Evolutionary conservation across 768 basidiomycete genomes (phyloP).

Genomic region (Lentinus tigrinus): DNA sequence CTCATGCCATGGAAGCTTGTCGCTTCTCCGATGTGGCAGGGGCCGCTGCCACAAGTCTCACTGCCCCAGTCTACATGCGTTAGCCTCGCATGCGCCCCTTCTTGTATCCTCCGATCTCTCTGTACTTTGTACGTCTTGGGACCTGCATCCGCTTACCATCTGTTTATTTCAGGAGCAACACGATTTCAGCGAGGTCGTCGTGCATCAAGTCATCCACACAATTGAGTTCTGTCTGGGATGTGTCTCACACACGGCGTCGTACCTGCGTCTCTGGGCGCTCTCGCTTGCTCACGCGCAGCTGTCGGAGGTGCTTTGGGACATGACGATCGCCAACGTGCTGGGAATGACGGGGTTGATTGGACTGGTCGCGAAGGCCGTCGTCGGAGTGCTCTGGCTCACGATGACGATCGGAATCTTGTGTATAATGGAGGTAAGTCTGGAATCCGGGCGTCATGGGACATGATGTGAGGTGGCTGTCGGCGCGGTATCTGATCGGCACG

Average conservation of each 20-base stretch:
- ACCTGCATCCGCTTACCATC: slow-evolving; percentile 8
- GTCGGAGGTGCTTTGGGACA: slow-evolving; percentile 88
- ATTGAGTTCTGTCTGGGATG: slow-evolving; percentile 99
- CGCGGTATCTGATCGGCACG: slow-evolving; percentile 19
- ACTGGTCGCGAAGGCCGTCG: slow-evolving; percentile 39
- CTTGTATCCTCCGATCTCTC: too few species aligned
- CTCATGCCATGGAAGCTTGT: too few species aligned
- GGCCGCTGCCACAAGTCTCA: too few species aligned
- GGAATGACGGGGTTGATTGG: slow-evolving; percentile 67
- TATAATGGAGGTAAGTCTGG: slow-evolving; percentile 87
- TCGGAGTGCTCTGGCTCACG: slow-evolving; percentile 72
- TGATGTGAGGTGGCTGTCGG: slow-evolving; percentile 8
- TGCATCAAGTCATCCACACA: slow-evolving; percentile 97
- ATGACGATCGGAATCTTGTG: slow-evolving; percentile 79
- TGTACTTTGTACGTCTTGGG: slow-evolving; percentile 17
- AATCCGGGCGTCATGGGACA: slow-evolving; percentile 15
- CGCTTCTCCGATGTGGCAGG: too few species aligned
- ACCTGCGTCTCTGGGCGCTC: slow-evolving; percentile 94
- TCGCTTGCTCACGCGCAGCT: slow-evolving; percentile 98
- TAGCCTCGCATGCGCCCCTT: too few species aligned
- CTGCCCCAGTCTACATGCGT: too few species aligned
- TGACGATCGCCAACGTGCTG: slow-evolving; percentile 71
- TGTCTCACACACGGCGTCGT: slow-evolving; percentile 95
- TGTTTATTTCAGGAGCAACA: slow-evolving; percentile 62
- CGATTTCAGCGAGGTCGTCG: slow-evolving; percentile 91